Evolutionary conservation across 768 basidiomycete genomes (phyloP).

Genomic region (Tricholomella constricta): DNA sequence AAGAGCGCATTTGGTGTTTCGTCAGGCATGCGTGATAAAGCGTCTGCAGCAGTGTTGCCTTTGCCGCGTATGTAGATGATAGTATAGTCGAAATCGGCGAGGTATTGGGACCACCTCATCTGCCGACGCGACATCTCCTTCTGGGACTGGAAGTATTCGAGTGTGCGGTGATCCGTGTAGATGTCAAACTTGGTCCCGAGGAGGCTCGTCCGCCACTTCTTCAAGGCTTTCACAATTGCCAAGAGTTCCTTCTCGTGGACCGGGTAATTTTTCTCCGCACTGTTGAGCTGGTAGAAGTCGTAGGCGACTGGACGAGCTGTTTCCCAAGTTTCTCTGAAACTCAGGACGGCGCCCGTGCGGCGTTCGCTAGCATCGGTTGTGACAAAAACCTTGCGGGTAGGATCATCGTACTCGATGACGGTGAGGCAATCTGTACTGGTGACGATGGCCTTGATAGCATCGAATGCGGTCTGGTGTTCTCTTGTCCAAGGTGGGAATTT

Average conservation of each 20-base stretch:
- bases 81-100: no score
- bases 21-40: no score
- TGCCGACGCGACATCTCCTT: no score
- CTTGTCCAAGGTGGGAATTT: slow-evolving; percentile 29
- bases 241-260: no score
- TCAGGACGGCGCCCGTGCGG: slow-evolving; percentile 7
- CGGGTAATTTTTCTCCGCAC: no score
- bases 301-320: slow-evolving; percentile 6
- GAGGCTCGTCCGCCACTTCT: slow-evolving; percentile 28
- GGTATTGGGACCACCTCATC: no score
- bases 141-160: slow-evolving; percentile 24
- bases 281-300: slow-evolving; percentile 4
- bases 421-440: slow-evolving; percentile 3
- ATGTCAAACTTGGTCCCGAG: slow-evolving; percentile 24
- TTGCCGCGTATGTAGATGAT: no score
- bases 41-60: no score
- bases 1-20: no score
- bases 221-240: slow-evolving; percentile 32
- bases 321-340: slow-evolving; percentile 1
- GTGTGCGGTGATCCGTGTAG: slow-evolving; percentile 37
- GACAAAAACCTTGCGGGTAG: slow-evolving; percentile 34
- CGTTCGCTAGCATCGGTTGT: slow-evolving; percentile 30
- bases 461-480: slow-evolving; percentile 22
- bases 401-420: slow-evolving; percentile 21
- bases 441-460: no score